phyloP scores from a whole-genome alignment of 2,329 filamentous ascomycete genomes.

The Endocalyx cinctus region DNA sequence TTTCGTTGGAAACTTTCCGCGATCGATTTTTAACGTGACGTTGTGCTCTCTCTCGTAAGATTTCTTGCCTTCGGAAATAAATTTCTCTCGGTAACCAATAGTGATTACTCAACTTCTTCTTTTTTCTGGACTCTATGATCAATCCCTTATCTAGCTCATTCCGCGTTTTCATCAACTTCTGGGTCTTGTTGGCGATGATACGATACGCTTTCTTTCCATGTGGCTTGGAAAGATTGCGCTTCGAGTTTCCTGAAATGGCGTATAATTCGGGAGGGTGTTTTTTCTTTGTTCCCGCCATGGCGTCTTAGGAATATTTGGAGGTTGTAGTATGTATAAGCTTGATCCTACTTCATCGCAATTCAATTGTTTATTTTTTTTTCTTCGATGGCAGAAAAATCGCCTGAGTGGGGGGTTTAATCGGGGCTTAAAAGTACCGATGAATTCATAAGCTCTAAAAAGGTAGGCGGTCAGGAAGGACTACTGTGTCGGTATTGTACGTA shows the following conservation, averaged over 20 bases:
- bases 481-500: too few relatives aligned
- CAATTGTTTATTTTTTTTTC: too few relatives aligned
- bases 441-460: too few relatives aligned
- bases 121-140: constrained; percentile 10
- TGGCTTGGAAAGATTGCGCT: constrained; percentile 7
- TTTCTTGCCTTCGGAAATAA: constrained; percentile 8
- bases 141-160: constrained; percentile 13
- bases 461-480: too few relatives aligned
- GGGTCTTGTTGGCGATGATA: constrained; percentile 9
- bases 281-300: too few relatives aligned
- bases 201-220: constrained; percentile 11
- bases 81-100: constrained; percentile 12
- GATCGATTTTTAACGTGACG: constrained; percentile 7
- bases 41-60: constrained; percentile 11
- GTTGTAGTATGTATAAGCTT: too few relatives aligned
- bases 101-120: constrained; percentile 1
- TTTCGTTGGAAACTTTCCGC: constrained; percentile 9
- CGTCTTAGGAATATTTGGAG: constrained; percentile 2
- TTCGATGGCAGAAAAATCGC: too few relatives aligned
- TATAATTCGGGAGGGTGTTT: neutral
- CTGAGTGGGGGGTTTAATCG: too few relatives aligned
- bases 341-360: too few relatives aligned
- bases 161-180: constrained; percentile 13
- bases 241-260: constrained; percentile 1
- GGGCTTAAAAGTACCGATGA: too few relatives aligned